These are phyloP conservation scores for Lipomyces yamanashiensis DNA, from an alignment of 805 yeast species.

Conservation along the genomic window DNA sequence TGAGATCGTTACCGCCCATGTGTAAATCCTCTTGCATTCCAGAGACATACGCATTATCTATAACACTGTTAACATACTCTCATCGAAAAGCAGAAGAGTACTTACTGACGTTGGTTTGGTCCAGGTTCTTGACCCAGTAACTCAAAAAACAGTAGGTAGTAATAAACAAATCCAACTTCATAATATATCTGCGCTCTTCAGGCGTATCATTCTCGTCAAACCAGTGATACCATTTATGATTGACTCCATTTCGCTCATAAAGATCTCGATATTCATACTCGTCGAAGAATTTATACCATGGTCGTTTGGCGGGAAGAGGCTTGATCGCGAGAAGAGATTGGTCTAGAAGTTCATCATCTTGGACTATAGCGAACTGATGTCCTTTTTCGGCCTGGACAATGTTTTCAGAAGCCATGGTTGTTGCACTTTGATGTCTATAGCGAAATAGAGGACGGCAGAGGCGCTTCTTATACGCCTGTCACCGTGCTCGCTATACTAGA, in stretches of 20 bases:
- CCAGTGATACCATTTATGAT: constrained; percentile 49
- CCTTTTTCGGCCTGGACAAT: constrained; percentile 2
- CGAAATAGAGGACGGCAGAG: background rate
- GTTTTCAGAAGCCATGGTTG: background rate
- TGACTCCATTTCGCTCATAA: constrained; percentile 25
- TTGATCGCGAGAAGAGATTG: background rate
- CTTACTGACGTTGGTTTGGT: constrained; percentile 56
- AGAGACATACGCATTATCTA: constrained; percentile 63
- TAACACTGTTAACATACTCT: background rate
- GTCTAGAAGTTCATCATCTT: constrained; percentile 5
- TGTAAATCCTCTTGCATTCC: constrained; percentile 62
- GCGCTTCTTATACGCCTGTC: background rate
- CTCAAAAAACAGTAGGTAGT: constrained; percentile 62
- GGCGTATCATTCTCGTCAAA: constrained; percentile 56
- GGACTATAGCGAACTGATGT: background rate
- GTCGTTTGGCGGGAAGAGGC: constrained; percentile 27
- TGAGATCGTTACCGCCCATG: constrained; percentile 65
- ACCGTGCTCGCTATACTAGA: too few species aligned
- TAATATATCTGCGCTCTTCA: constrained; percentile 53
- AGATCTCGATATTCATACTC: constrained; percentile 33
- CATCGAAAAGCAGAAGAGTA: background rate
- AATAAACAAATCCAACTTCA: constrained; percentile 61
- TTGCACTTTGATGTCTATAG: background rate
- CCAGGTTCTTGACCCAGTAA: constrained; percentile 72
- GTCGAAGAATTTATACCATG: constrained; percentile 32